Percentiles rank a stretch among this genome's conserved stretches.
phyloP scores from a whole-genome alignment of 108 stramenopile genomes.

The Discostella stelligeroides region DNA sequence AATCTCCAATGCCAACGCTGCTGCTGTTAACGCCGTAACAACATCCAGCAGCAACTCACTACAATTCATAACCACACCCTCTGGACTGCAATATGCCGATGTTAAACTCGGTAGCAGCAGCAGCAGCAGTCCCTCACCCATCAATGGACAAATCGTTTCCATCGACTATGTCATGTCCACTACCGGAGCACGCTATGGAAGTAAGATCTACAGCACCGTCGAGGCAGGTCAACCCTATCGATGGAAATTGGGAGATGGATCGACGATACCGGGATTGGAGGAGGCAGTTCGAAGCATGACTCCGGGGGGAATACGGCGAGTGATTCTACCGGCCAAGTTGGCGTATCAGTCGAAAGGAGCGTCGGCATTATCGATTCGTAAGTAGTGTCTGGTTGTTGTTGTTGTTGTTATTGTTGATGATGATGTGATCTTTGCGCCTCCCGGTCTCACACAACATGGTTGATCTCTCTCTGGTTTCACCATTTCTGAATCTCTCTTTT shows the following conservation, averaged over 20 bases:
- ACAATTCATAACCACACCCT: constrained; percentile 34
- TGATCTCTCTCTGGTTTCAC: background rate
- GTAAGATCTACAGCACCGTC: constrained; percentile 63
- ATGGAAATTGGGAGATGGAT: constrained; percentile 68
- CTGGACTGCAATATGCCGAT: constrained; percentile 73
- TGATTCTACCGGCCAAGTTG: constrained; percentile 61
- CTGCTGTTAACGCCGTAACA: background rate
- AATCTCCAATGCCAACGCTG: constrained; percentile 26
- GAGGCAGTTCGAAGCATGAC: constrained; percentile 66
- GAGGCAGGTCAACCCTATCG: constrained; percentile 67
- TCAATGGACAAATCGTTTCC: constrained; percentile 49
- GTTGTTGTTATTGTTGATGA: background rate
- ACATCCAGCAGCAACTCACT: constrained; percentile 24
- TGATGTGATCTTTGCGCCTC: too few species aligned
- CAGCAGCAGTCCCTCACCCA: constrained; percentile 22
- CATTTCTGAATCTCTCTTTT: background rate
- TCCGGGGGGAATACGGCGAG: constrained; percentile 68
- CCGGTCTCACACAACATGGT: background rate
- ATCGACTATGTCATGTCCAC: constrained; percentile 80
- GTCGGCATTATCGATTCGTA: constrained; percentile 31
- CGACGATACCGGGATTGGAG: constrained; percentile 68
- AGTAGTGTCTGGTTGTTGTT: background rate
- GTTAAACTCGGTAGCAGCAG: constrained; percentile 58
- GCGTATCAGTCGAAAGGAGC: constrained; percentile 46
- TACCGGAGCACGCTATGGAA: constrained; percentile 73